Base-by-base conservation (phyloP, 106 monocot genomes). In the Allium sativum region DNA sequence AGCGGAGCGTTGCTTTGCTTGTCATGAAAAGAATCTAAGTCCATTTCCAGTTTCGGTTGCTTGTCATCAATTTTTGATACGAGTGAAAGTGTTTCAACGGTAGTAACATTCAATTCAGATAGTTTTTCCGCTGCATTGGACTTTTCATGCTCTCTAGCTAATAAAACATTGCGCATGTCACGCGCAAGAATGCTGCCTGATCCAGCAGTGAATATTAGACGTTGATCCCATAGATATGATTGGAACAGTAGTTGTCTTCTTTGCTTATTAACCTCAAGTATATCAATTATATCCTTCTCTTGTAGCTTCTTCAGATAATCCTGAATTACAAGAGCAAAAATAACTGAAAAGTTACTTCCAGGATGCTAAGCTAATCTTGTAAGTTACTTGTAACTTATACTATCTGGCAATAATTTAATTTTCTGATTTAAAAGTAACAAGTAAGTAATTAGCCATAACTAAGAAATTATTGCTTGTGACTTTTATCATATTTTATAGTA, bases 221-320 rank as follows among this genome's bases (percentile, higher is more conserved):
- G 79, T 73, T 85, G 82, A 71, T 92, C 81, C 98, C 98, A 92
- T 51, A 83, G 53, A 70, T 82, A 88, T 45, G 92, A 70, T 42
- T 68, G 72, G 52, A 99, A 80, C 62, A 92, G 46, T 46, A 99
- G 74, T 65, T 85, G 75, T 56, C 85, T 74, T 53, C 69, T 71
- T 48, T 92, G 69, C 45, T 88, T 92, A 67, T 88, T 99, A 60
- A 99, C 45, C 54, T 88, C 88, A 58, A 99, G 82, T 65, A 83
- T 81, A 72, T 99, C 98, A 74, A 82, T 58, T 31, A 72, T 44
- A 42, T 85, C 80, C 65, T 64, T 79, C 56, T 68, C 79, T 20
- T 77, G 19, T 21, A 74, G 45, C 45, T 76, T 82, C 60, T 84
- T 57, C 18, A 99, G 56, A 61, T 56, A 77, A 61, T 74, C 88